phyloP scores from a whole-genome alignment of 257 asterid species.

The Voacanga thouarsii region DNA sequence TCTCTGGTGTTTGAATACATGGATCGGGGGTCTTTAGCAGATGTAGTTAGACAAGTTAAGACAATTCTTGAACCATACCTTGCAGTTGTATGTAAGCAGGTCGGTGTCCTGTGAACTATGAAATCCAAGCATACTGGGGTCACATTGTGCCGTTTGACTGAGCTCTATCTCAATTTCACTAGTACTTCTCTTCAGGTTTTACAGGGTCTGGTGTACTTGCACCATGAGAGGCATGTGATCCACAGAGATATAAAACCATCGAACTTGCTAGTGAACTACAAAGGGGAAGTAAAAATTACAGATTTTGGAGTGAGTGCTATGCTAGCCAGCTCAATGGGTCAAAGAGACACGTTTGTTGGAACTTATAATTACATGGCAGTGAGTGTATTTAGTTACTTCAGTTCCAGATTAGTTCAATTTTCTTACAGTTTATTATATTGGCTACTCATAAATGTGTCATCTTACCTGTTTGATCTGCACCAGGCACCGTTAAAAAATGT shows the following conservation, averaged over 20 bases:
- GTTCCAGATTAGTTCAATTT: not conserved
- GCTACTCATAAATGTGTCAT: not conserved
- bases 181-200: slow-evolving; percentile 56
- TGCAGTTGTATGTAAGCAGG: slow-evolving; percentile 94
- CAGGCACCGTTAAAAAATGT: not conserved
- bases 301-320: slow-evolving; percentile 99
- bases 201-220: slow-evolving; percentile 84
- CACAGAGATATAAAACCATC: slow-evolving; percentile 89
- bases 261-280: slow-evolving; percentile 81
- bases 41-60: slow-evolving; percentile 57
- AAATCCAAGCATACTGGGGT: slow-evolving; percentile 1
- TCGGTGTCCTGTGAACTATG: slow-evolving; percentile 27
- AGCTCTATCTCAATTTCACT: not conserved
- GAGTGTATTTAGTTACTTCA: slow-evolving; percentile 26
- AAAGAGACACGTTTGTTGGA: slow-evolving; percentile 91
- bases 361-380: slow-evolving; percentile 99
- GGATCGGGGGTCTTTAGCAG: slow-evolving; percentile 92
- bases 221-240: slow-evolving; percentile 85
- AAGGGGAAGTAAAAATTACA: slow-evolving; percentile 92
- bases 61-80: slow-evolving; percentile 97
- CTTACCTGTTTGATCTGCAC: not conserved
- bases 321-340: slow-evolving; percentile 95
- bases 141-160: not conserved
- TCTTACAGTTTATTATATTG: not conserved
- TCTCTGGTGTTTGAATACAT: slow-evolving; percentile 92